Evolutionary conservation across 2,329 filamentous ascomycete genomes (phyloP).

Genomic region (Fusarium fujikuroi): DNA sequence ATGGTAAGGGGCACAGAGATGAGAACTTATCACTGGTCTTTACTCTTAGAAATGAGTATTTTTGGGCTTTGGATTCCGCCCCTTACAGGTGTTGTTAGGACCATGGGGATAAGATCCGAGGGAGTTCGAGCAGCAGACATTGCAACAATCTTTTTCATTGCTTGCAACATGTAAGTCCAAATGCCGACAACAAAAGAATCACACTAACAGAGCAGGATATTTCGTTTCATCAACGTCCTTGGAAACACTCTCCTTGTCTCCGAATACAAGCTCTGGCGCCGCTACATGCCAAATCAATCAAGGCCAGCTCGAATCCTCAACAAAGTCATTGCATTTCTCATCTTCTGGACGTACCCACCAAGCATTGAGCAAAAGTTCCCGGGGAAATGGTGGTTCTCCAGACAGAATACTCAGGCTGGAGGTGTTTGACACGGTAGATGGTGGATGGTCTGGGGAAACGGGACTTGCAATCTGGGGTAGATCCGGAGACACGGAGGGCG

Average conservation of each 20-base stretch:
- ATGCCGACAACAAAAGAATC: rapidly evolving
- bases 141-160: conserved; percentile 50
- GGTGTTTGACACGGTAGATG: not conserved
- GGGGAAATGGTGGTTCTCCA: conserved; percentile 43
- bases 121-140: conserved; percentile 33
- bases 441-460: conserved; percentile 18
- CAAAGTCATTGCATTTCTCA: conserved; percentile 46
- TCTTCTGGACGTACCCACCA: conserved; percentile 57
- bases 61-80: conserved; percentile 43
- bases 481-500: conserved; percentile 38
- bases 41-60: conserved; percentile 49
- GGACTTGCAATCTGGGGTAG: conserved; percentile 32
- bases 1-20: conserved; percentile 48
- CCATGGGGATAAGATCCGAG: conserved; percentile 14
- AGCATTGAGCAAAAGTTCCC: conserved; percentile 53
- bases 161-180: conserved; percentile 52
- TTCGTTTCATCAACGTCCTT: conserved; percentile 52
- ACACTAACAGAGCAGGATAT: conserved; percentile 44
- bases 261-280: conserved; percentile 54
- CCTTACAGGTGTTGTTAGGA: conserved; percentile 39
- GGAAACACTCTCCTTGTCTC: conserved; percentile 52
- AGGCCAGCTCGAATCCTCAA: conserved; percentile 41
- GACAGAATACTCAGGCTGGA: not conserved
- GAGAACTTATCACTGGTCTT: conserved; percentile 54
- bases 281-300: conserved; percentile 47